Evolutionary conservation across 805 yeast species (phyloP).

Genomic region (Kodamaea neixiangensis): DNA sequence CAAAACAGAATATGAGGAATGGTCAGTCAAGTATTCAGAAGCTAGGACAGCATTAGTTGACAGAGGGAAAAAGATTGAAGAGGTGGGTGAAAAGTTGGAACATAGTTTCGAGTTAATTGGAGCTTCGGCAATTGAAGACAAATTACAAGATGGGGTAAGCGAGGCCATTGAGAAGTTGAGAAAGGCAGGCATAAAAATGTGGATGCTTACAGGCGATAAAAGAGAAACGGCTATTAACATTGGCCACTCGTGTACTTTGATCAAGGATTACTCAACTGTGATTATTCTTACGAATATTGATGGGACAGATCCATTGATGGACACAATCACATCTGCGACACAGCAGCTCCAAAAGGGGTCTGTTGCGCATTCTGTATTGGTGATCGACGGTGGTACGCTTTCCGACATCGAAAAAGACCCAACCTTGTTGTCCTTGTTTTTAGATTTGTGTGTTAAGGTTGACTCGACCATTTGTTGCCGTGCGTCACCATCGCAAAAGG

Average conservation of each 20-base stretch:
- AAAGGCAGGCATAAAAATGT: conserved; percentile 89
- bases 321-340: conserved; percentile 72
- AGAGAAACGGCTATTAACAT: conserved; percentile 97
- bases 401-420: conserved; percentile 70
- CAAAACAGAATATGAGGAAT: conserved; percentile 55
- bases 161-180: conserved; percentile 90
- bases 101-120: conserved; percentile 70
- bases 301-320: conserved; percentile 56
- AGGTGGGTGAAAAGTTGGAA: conserved; percentile 74
- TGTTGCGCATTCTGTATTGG: conserved; percentile 93
- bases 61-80: conserved; percentile 66
- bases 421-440: conserved; percentile 69
- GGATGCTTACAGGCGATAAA: conserved; percentile 99
- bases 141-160: conserved; percentile 94
- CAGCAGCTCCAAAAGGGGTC: conserved; percentile 69
- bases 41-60: conserved; percentile 78
- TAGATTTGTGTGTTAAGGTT: conserved; percentile 81
- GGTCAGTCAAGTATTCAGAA: conserved; percentile 66
- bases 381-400: conserved; percentile 91
- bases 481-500: conserved; percentile 96
- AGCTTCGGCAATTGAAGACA: conserved; percentile 97
- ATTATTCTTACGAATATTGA: conserved; percentile 58
- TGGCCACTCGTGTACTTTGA: conserved; percentile 91
- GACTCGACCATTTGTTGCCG: conserved; percentile 95
- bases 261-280: conserved; percentile 90